Conservation (phyloP, 441 rosid genomes). For the Populus hybrid region DNA sequence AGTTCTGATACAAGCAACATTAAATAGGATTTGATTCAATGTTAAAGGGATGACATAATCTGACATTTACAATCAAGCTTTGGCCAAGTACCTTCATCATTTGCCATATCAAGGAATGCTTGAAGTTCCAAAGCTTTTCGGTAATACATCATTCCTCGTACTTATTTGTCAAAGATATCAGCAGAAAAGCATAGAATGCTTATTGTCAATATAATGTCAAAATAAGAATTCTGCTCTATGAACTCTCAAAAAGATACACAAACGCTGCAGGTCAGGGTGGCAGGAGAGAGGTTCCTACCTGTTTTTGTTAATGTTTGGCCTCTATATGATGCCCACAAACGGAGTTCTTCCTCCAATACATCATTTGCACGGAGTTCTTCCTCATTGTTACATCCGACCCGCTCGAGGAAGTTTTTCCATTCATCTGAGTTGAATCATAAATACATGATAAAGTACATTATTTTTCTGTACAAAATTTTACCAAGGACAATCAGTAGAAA, state of each 20-base stretch:
- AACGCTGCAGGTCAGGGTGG: neutral
- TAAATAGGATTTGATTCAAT: conserved; percentile 17
- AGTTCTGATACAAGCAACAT: conserved; percentile 44
- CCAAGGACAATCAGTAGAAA: neutral
- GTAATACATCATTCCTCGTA: conserved; percentile 98
- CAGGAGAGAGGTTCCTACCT: conserved; percentile 48
- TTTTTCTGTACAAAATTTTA: neutral
- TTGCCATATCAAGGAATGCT: conserved; percentile 90
- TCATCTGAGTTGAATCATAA: conserved; percentile 54
- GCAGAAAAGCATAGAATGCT: neutral
- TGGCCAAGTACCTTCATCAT: conserved; percentile 69
- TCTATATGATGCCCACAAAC: conserved; percentile 92
- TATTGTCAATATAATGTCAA: neutral
- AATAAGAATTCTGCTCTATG: neutral
- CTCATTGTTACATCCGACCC: conserved; percentile 26
- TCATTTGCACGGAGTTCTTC: conserved; percentile 28
- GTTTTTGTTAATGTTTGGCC: conserved; percentile 28
- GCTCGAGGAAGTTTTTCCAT: conserved; percentile 68
- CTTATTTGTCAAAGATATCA: conserved; percentile 29
- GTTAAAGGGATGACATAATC: conserved; percentile 1
- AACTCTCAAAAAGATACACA: neutral
- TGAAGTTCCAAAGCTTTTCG: conserved; percentile 80
- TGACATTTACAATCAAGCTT: conserved; percentile 8
- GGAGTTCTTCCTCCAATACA: conserved; percentile 41
- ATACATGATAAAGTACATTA: neutral